Conservation (phyloP, 2,329 filamentous ascomycete species). For the Sporothrix humicola region DNA sequence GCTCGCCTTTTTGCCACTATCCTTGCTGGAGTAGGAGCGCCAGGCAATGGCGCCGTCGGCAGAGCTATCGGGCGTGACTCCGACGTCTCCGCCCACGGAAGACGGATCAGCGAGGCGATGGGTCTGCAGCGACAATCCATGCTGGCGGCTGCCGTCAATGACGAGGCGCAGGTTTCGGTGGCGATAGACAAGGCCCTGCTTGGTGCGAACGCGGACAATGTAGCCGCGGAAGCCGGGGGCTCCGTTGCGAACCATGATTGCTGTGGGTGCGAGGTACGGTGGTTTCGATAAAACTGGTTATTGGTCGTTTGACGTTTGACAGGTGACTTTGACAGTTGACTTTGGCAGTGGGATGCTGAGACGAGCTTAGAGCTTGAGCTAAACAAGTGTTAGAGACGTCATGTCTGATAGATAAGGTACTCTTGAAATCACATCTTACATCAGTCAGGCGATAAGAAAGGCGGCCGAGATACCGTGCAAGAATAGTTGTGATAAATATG, state of each 20-base stretch:
- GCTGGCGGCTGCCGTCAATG: neutral
- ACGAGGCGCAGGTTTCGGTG: slow-evolving; percentile 23
- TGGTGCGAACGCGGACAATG: slow-evolving; percentile 9
- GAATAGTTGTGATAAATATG: neutral
- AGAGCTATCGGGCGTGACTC: neutral
- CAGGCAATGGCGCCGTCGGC: neutral
- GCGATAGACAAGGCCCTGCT: slow-evolving; percentile 20
- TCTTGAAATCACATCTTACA: neutral
- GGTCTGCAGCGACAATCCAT: slow-evolving; percentile 7
- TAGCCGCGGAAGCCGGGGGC: slow-evolving; percentile 21
- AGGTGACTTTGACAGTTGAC: neutral
- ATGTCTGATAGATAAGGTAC: neutral
- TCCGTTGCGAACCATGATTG: slow-evolving; percentile 14
- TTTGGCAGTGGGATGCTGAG: neutral
- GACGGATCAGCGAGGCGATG: neutral
- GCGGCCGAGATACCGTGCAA: neutral
- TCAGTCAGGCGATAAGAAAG: slow-evolving; percentile 1
- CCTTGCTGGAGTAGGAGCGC: slow-evolving; percentile 4
- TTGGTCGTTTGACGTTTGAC: neutral
- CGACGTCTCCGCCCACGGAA: neutral
- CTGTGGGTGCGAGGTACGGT: neutral
- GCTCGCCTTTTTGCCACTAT: neutral
- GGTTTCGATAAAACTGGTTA: neutral
- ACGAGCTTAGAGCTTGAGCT: neutral
- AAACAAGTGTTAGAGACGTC: neutral